phyloP scores from a whole-genome alignment of 148 eudicot species.

The Chenopodium quinoa region DNA sequence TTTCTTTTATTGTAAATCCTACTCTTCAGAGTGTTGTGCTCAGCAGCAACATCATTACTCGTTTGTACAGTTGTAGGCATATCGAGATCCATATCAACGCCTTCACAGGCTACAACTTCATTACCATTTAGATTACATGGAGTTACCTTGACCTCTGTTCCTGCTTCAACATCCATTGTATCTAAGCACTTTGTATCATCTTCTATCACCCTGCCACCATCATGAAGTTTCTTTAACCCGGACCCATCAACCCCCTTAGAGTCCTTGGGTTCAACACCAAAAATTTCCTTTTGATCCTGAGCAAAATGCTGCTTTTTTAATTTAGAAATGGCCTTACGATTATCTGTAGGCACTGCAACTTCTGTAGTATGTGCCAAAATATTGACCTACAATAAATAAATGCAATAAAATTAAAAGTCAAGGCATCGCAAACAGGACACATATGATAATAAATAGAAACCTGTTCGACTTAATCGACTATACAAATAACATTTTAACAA shows the following conservation, averaged over 20 bases:
- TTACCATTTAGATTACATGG: background rate
- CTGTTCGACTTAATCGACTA: too few relatives aligned
- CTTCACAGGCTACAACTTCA: background rate
- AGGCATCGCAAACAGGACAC: background rate
- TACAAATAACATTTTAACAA: too few relatives aligned
- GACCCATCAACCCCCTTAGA: background rate
- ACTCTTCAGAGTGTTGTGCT: background rate
- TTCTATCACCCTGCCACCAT: background rate
- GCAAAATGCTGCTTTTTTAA: constrained; percentile 34
- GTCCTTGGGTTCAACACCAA: constrained; percentile 19
- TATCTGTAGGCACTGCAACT: constrained; percentile 8
- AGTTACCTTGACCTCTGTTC: too few relatives aligned
- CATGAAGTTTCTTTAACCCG: background rate
- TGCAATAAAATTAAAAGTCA: too few relatives aligned
- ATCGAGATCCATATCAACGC: background rate
- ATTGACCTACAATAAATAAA: constrained; percentile 42
- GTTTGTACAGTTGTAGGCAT: background rate
- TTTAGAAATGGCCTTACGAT: constrained; percentile 21
- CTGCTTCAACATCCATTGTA: background rate
- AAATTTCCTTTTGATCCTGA: constrained; percentile 49
- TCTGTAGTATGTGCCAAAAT: constrained; percentile 61
- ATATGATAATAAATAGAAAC: background rate
- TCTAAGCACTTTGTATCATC: background rate
- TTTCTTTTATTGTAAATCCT: background rate
- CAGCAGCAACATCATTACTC: background rate